These are phyloP conservation scores for Lentinula edodes DNA, from an alignment of 768 basidiomycete genomes.

Conservation along the genomic window DNA sequence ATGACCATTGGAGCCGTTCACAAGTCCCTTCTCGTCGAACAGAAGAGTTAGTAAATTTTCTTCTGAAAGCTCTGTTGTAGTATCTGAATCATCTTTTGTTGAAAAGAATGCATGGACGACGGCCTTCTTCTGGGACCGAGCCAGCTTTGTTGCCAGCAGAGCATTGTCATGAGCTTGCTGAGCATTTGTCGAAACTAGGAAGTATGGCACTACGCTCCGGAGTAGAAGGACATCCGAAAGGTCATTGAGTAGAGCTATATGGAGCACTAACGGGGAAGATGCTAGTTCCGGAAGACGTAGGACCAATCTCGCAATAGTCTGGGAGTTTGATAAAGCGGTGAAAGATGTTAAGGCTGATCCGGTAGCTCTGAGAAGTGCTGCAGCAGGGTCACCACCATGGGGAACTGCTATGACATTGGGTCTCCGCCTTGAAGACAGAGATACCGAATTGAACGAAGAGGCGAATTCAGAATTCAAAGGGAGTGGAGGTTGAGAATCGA, in stretches of 20 bases:
- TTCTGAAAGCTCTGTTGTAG: slow-evolving; percentile 48
- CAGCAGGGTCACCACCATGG: slow-evolving; percentile 59
- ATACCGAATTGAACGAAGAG: slow-evolving; percentile 29
- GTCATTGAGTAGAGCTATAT: slow-evolving; percentile 60
- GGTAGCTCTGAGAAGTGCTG: slow-evolving; percentile 46
- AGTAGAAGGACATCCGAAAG: slow-evolving; percentile 74
- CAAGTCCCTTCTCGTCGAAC: slow-evolving; percentile 35
- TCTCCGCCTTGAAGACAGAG: slow-evolving; percentile 27
- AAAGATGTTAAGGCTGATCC: slow-evolving; percentile 49
- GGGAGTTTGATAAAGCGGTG: slow-evolving; percentile 46
- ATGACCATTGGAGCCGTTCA: slow-evolving; percentile 26
- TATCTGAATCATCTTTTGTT: slow-evolving; percentile 23
- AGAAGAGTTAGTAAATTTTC: slow-evolving; percentile 60
- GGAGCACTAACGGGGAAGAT: slow-evolving; percentile 59
- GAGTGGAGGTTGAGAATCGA: slow-evolving; percentile 48
- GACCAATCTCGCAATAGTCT: slow-evolving; percentile 54
- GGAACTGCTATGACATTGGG: slow-evolving; percentile 48
- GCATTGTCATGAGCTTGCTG: slow-evolving; percentile 91
- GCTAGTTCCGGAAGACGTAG: slow-evolving; percentile 68
- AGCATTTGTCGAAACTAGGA: slow-evolving; percentile 69
- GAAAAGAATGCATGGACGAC: slow-evolving; percentile 84
- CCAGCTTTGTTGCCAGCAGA: slow-evolving; percentile 77
- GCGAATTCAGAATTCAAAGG: slow-evolving; percentile 38
- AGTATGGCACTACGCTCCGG: slow-evolving; percentile 74
- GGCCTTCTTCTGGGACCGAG: slow-evolving; percentile 60